Base-by-base conservation (phyloP, 2,329 filamentous ascomycete species). In the Scedosporium apiospermum region DNA sequence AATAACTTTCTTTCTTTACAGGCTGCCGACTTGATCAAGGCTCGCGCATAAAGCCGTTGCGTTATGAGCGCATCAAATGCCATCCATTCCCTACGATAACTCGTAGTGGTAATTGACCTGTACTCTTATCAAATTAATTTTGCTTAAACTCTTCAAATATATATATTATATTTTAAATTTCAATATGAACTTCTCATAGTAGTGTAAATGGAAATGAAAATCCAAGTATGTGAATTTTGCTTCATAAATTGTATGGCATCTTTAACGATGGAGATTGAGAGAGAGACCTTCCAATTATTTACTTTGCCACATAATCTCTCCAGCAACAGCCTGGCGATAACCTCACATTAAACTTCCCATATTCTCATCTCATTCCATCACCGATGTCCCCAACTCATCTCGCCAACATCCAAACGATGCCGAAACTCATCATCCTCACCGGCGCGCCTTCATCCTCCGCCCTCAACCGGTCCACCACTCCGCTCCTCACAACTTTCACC, bases 391-490 rank as follows among this genome's bases (percentile, higher is more conserved):
- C 42, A 46, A 46, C 42, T 14, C 42, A 46, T 46, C 42, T 9
- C 42, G 14, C 42, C 42, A 46, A 46, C 42, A 46, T 46, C 42
- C 14, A 46, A 14, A 12, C 60, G 9, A 62, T 68, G 18, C 61
- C 63, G 38, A 75, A 68, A 63, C 57, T 74, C 23, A 57, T 77
- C 6, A 69, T 77, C 27, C 67, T 76, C 57, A 62, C 73, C 12
- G 88, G 88, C 26, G 86, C 88, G n/a, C 88, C 88, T 2, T 73
- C 79, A 41, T 70, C 74, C 34, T 73, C 73, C 9, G 73, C 76
- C 26, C 76, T 91, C 23, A 72, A 79, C 49, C 89, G 87, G 82
- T 71, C 78, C 57, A 71, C 34, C 27, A 6, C 27, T 7, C 80
- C 12, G 67, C 77, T 90, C 46, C 73, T 86, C 18, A 69, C 78